phyloP scores from a whole-genome alignment of 176 grass and related monocot genomes.

The Stipa capillata region DNA sequence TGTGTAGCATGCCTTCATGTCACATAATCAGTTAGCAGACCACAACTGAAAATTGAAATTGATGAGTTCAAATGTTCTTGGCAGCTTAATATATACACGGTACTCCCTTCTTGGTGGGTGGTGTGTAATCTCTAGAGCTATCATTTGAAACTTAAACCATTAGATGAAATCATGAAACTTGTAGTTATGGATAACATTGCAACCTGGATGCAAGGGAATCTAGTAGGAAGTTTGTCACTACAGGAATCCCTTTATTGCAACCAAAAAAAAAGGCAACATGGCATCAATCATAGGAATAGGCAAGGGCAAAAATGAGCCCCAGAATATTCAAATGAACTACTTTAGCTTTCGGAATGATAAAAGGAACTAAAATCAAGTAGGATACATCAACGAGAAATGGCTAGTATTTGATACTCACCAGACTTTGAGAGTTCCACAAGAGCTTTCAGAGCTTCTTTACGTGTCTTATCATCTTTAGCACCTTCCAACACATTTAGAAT shows the following conservation, averaged over 20 bases:
- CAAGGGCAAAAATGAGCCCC: neutral
- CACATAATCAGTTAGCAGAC: neutral
- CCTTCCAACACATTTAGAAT: conserved; percentile 72
- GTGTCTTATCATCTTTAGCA: conserved; percentile 91
- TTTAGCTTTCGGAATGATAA: neutral
- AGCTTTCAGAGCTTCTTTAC: conserved; percentile 71
- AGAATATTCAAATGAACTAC: neutral
- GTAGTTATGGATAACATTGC: neutral
- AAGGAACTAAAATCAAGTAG: conserved; percentile 2
- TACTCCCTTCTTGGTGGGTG: neutral
- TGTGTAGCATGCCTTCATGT: neutral
- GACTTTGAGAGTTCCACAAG: conserved; percentile 71
- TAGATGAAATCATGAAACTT: neutral
- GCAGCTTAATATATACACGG: neutral
- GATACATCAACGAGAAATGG: neutral
- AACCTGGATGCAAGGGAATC: neutral
- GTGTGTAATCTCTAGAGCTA: neutral
- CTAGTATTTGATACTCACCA: conserved; percentile 32
- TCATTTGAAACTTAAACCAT: neutral
- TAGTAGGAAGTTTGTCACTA: neutral
- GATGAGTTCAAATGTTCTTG: neutral
- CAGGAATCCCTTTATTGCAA: neutral
- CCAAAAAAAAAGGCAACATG: neutral
- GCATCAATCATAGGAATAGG: neutral
- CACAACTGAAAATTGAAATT: neutral